Percentiles rank a stretch among this genome's conserved stretches.
These are phyloP conservation scores for Paxillus ammoniavirescens DNA, from an alignment of 768 basidiomycete species.

Conservation along the genomic window DNA sequence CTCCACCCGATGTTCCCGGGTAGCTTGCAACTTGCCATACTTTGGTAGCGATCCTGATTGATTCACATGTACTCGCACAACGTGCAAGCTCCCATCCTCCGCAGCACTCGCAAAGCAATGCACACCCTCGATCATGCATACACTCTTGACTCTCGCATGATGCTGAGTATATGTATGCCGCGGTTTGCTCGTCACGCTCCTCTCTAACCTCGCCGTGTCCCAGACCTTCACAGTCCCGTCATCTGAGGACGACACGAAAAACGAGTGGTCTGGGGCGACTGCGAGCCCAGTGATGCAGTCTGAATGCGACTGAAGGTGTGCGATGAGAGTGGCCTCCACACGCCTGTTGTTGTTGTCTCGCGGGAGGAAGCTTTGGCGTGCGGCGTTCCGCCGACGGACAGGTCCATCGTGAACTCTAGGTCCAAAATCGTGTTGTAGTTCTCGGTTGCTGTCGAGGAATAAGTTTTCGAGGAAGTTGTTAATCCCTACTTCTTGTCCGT, in stretches of 20 bases:
- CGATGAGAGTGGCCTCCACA: slow-evolving; percentile 77
- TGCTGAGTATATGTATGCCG: slow-evolving; percentile 70
- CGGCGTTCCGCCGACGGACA: slow-evolving; percentile 69
- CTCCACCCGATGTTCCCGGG: slow-evolving; percentile 79
- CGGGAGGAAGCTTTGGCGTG: slow-evolving; percentile 63
- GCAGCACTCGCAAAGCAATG: slow-evolving; percentile 90
- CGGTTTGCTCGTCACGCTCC: slow-evolving; percentile 88
- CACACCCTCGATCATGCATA: slow-evolving; percentile 82
- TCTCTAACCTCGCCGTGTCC: slow-evolving; percentile 90
- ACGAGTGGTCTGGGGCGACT: slow-evolving; percentile 90
- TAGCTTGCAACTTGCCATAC: slow-evolving; percentile 74
- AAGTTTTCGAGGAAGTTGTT: slow-evolving; percentile 86
- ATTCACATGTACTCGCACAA: slow-evolving; percentile 79
- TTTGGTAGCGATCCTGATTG: slow-evolving; percentile 72
- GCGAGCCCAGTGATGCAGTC: slow-evolving; percentile 78
- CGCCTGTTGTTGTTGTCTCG: slow-evolving; percentile 62
- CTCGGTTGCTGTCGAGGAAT: slow-evolving; percentile 83
- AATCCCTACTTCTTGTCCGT: slow-evolving; percentile 88
- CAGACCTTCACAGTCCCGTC: slow-evolving; percentile 93
- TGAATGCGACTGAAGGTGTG: slow-evolving; percentile 81
- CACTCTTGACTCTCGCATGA: slow-evolving; percentile 61
- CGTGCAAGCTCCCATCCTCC: slow-evolving; percentile 79
- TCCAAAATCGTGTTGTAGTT: slow-evolving; percentile 89
- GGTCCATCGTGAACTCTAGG: slow-evolving; percentile 83
- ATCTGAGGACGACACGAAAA: slow-evolving; percentile 92